Percentiles rank a stretch among this genome's conserved stretches.
phyloP scores from a whole-genome alignment of 495 filamentous ascomycete genomes.

The Bryoglossum gracile region DNA sequence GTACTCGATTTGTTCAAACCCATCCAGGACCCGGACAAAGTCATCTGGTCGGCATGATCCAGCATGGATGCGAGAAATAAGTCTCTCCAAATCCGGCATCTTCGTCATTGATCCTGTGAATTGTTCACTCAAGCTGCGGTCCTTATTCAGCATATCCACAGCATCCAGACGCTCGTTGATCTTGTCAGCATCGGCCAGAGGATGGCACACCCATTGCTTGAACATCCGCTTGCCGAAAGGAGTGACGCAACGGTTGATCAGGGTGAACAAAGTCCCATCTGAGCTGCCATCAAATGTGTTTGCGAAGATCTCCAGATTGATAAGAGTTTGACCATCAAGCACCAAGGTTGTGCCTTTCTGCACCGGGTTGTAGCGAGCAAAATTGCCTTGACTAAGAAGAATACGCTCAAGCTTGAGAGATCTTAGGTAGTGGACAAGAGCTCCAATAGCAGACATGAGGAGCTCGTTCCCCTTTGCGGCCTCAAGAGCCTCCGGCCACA shows the following conservation, averaged over 20 bases:
- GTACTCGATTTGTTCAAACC: constrained; percentile 95
- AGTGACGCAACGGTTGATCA: constrained; percentile 91
- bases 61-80: constrained; percentile 93
- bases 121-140: constrained; percentile 66
- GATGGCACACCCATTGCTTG: constrained; percentile 96
- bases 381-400: constrained; percentile 83
- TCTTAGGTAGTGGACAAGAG: constrained; percentile 78
- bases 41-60: constrained; percentile 80
- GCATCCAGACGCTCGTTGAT: constrained; percentile 96
- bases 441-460: constrained; percentile 89
- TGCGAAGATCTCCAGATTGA: constrained; percentile 94
- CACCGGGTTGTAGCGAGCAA: constrained; percentile 89
- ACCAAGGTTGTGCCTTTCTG: constrained; percentile 88
- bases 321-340: constrained; percentile 91
- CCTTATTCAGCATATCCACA: constrained; percentile 84
- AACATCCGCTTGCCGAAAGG: constrained; percentile 97
- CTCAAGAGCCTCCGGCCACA: constrained; percentile 73
- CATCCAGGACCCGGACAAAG: constrained; percentile 90
- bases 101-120: constrained; percentile 80
- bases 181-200: constrained; percentile 72
- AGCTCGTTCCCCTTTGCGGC: constrained; percentile 72
- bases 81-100: constrained; percentile 88
- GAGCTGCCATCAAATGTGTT: constrained; percentile 84
- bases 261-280: constrained; percentile 80
- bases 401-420: constrained; percentile 84